These are phyloP conservation scores for Myochromella boudieri DNA, from an alignment of 768 basidiomycete species.

Conservation along the genomic window DNA sequence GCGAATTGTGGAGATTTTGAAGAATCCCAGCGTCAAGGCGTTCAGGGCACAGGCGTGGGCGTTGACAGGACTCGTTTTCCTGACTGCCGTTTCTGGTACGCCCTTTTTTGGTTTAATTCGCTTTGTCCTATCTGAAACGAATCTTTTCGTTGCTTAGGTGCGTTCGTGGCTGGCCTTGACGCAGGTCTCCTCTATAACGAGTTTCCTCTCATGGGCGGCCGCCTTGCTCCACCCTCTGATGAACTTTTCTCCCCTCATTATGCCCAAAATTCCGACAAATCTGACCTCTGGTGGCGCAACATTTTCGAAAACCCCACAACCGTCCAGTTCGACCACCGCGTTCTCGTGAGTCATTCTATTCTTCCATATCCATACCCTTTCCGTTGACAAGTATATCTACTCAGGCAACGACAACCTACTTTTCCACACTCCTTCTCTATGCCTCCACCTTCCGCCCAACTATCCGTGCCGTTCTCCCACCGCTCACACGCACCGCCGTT, in stretches of 20 bases:
- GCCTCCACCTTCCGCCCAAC: slow-evolving; percentile 53
- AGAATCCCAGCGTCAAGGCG: slow-evolving; percentile 53
- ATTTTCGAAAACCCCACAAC: slow-evolving; percentile 97
- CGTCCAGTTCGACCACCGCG: slow-evolving; percentile 94
- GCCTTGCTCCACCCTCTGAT: slow-evolving; percentile 73
- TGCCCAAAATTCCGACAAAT: slow-evolving; percentile 63
- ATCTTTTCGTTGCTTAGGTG: too few species aligned
- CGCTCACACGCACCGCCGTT: slow-evolving; percentile 50
- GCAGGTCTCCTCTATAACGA: slow-evolving; percentile 98
- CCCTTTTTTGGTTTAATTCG: slow-evolving; percentile 1
- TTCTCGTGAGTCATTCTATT: slow-evolving; percentile 64
- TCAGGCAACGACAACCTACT: slow-evolving; percentile 85
- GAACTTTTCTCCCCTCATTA: slow-evolving; percentile 83
- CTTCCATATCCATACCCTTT: neutral
- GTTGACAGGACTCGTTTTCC: slow-evolving; percentile 76
- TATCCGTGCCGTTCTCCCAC: slow-evolving; percentile 65
- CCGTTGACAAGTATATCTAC: slow-evolving; percentile 2
- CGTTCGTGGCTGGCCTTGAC: slow-evolving; percentile 97
- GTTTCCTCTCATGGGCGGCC: slow-evolving; percentile 94
- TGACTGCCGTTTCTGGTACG: slow-evolving; percentile 91
- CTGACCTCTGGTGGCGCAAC: slow-evolving; percentile 94
- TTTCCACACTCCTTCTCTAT: slow-evolving; percentile 64
- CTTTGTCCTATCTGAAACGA: too few species aligned
- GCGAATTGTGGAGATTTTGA: slow-evolving; percentile 46
- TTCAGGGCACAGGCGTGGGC: slow-evolving; percentile 61